Conservation (phyloP, 306 rosid genomes). For the Fragaria vesca region DNA sequence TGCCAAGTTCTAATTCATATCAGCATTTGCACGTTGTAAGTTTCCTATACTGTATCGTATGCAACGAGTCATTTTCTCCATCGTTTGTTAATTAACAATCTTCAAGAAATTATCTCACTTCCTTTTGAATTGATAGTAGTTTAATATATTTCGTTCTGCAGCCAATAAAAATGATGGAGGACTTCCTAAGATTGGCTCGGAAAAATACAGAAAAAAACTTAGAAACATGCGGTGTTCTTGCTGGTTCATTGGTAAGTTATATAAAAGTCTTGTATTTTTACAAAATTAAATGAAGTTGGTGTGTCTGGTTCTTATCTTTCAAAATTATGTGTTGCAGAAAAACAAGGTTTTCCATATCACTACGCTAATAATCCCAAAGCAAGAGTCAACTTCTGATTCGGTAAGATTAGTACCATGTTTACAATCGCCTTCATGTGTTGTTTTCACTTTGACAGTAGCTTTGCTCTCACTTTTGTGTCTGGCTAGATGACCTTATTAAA, state of each 20-base stretch:
- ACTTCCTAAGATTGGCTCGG: conserved; percentile 83
- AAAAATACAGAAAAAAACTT: conserved; percentile 77
- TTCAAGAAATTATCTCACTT: conserved; percentile 21
- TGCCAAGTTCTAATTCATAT: conserved; percentile 47
- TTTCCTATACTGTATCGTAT: conserved; percentile 1
- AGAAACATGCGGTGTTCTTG: conserved; percentile 97
- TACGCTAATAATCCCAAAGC: conserved; percentile 94
- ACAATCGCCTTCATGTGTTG: conserved; percentile 13
- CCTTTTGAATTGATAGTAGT: conserved; percentile 19
- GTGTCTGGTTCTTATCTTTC: conserved; percentile 30
- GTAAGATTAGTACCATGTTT: conserved; percentile 49
- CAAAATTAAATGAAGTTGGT: conserved; percentile 23
- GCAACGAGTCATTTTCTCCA: not conserved
- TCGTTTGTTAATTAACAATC: conserved; percentile 17
- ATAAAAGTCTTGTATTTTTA: not conserved
- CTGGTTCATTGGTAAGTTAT: conserved; percentile 82
- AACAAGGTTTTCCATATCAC: conserved; percentile 94
- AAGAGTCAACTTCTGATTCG: conserved; percentile 94
- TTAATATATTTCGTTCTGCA: conserved; percentile 35
- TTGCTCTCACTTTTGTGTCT: not conserved
- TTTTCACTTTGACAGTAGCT: conserved; percentile 15
- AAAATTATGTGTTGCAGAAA: conserved; percentile 59
- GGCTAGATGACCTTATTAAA: not conserved
- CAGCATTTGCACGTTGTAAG: conserved; percentile 89
- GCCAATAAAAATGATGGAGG: conserved; percentile 94